These are phyloP conservation scores for Paraconiothyrium sp. DNA, from an alignment of 2,329 filamentous ascomycete species.

Conservation along the genomic window DNA sequence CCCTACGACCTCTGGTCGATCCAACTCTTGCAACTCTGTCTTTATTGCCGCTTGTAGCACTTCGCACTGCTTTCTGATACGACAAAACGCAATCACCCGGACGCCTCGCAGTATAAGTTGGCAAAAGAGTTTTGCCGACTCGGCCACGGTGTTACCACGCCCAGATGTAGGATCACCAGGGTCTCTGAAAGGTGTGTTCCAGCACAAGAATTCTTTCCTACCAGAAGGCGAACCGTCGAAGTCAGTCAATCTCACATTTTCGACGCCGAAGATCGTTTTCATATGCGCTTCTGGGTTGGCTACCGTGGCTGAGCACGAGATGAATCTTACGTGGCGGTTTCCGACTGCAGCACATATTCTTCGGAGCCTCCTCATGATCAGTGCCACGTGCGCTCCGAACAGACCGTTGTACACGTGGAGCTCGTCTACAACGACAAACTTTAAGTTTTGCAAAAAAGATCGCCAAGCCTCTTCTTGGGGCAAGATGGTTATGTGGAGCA, in stretches of 20 bases:
- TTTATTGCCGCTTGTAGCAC: slow-evolving; percentile 82
- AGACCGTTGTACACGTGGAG: slow-evolving; percentile 96
- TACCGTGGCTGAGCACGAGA: slow-evolving; percentile 96
- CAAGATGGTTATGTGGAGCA: slow-evolving; percentile 93
- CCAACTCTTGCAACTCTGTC: slow-evolving; percentile 76
- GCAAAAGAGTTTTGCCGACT: slow-evolving; percentile 91
- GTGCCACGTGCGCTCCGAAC: slow-evolving; percentile 91
- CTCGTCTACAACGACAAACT: slow-evolving; percentile 85
- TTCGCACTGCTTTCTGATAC: slow-evolving; percentile 88
- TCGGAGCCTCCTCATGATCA: slow-evolving; percentile 90
- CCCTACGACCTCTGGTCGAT: slow-evolving; percentile 76
- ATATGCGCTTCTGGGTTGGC: slow-evolving; percentile 93
- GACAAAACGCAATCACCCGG: slow-evolving; percentile 90
- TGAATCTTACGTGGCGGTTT: slow-evolving; percentile 85
- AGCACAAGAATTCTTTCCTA: slow-evolving; percentile 93
- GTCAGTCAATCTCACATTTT: slow-evolving; percentile 82
- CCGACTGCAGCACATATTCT: slow-evolving; percentile 90
- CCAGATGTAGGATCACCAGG: slow-evolving; percentile 87
- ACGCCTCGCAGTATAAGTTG: slow-evolving; percentile 89
- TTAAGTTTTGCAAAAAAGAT: slow-evolving; percentile 85
- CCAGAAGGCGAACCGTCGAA: slow-evolving; percentile 94
- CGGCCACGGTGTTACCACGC: slow-evolving; percentile 80
- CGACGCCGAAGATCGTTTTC: slow-evolving; percentile 89
- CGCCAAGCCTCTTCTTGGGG: slow-evolving; percentile 93
- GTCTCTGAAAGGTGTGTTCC: slow-evolving; percentile 96